A percentile compares a stretch with the other conserved stretches of the same genome.
Evolutionary conservation across 148 eudicot species (phyloP).

Genomic region (Spergularia bocconei): DNA sequence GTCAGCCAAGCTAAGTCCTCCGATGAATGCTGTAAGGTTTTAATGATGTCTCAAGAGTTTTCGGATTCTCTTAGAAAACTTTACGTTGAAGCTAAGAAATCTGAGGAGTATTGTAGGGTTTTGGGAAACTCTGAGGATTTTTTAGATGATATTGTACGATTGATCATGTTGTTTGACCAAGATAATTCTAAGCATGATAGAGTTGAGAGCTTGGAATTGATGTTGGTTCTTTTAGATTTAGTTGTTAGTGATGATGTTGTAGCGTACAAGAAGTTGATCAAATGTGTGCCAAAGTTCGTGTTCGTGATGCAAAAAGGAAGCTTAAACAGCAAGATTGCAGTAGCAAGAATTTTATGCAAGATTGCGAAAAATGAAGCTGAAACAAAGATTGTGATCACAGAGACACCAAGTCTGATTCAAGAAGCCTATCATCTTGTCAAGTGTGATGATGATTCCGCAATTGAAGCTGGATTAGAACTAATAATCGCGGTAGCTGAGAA

Average conservation of each 20-base stretch:
- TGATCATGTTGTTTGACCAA: constrained; percentile 21
- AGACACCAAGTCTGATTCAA: constrained; percentile 26
- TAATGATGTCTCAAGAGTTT: not conserved
- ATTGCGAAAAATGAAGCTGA: constrained; percentile 33
- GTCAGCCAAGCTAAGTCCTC: not conserved
- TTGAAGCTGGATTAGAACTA: constrained; percentile 48
- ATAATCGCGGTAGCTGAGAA: constrained; percentile 35
- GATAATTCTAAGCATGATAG: not conserved
- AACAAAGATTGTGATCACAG: constrained; percentile 37
- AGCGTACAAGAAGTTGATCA: constrained; percentile 23
- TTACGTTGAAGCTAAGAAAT: constrained; percentile 27
- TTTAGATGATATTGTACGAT: constrained; percentile 6
- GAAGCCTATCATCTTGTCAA: constrained; percentile 34
- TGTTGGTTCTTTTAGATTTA: constrained; percentile 40
- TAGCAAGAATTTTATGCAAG: constrained; percentile 39
- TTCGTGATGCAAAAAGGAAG: constrained; percentile 39
- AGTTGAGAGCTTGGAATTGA: constrained; percentile 22
- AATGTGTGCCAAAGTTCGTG: constrained; percentile 27
- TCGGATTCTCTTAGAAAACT: constrained; percentile 28
- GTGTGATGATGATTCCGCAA: constrained; percentile 27
- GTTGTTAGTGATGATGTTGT: constrained; percentile 27
- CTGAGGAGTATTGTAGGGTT: constrained; percentile 40
- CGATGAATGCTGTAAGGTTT: constrained; percentile 6
- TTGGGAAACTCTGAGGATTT: constrained; percentile 26
- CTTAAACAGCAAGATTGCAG: constrained; percentile 30